phyloP scores from a whole-genome alignment of 192 early-diverging fungal genomes.

The Backusella parvicylindrica region DNA sequence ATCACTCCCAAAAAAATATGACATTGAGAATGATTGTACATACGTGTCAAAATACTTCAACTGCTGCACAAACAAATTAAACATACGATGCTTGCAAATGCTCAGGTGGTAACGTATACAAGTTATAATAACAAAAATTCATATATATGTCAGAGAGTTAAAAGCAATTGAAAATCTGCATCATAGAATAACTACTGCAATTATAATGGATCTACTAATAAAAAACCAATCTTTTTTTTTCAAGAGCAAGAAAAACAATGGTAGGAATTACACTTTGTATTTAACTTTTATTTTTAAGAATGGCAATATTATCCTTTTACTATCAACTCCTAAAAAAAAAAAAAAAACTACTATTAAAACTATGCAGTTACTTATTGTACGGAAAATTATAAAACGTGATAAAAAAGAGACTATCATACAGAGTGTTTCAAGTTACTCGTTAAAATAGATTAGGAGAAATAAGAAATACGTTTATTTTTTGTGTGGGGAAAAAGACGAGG shows the following conservation, averaged over 20 bases:
- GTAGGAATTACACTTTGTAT: background rate
- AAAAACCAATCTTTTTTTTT: background rate
- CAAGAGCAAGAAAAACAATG: background rate
- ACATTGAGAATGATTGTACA: too few species aligned
- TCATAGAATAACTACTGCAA: background rate
- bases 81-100: too few species aligned
- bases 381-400: background rate
- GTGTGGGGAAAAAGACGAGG: background rate
- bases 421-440: background rate
- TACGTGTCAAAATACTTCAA: too few species aligned
- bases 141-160: too few species aligned
- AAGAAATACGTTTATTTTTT: background rate
- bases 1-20: too few species aligned
- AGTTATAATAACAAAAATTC: too few species aligned
- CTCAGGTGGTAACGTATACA: too few species aligned
- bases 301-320: background rate
- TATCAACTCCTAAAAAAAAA: background rate
- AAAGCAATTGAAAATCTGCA: background rate
- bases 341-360: background rate
- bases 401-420: background rate
- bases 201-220: background rate
- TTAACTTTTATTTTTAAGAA: background rate
- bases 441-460: background rate
- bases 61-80: too few species aligned
- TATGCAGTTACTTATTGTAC: background rate